These are phyloP conservation scores for Cochlearia excelsa DNA, from an alignment of 345 rosid genomes.

Conservation along the genomic window DNA sequence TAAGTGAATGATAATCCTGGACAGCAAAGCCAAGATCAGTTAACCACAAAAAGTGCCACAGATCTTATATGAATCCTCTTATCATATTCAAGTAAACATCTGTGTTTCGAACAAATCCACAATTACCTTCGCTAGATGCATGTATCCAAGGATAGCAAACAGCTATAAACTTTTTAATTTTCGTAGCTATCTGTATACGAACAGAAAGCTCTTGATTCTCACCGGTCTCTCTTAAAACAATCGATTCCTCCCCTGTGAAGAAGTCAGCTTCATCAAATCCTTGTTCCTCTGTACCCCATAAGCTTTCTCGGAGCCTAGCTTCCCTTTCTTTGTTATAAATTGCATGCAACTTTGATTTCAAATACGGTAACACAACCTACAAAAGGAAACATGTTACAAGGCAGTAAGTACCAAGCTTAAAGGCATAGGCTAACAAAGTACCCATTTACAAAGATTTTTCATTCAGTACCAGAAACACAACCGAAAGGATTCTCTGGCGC, in stretches of 20 bases:
- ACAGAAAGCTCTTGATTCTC: conserved; percentile 50
- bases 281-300: conserved; percentile 87
- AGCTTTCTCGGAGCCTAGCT: conserved; percentile 86
- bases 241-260: conserved; percentile 45
- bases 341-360: conserved; percentile 82
- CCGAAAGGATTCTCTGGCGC: conserved; percentile 83
- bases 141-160: conserved; percentile 89
- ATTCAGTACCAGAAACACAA: conserved; percentile 76
- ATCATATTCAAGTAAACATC: conserved; percentile 9
- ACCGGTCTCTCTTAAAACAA: conserved; percentile 42
- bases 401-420: conserved; percentile 4
- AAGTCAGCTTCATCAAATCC: conserved; percentile 53
- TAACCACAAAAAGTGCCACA: conserved; percentile 10
- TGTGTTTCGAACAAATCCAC: background rate
- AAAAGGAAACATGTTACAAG: conserved; percentile 14
- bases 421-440: conserved; percentile 1
- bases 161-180: conserved; percentile 67
- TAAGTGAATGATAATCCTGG: conserved; percentile 89
- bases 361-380: conserved; percentile 93
- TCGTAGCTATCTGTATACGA: conserved; percentile 55
- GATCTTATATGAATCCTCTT: conserved; percentile 1
- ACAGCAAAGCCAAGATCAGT: conserved; percentile 32
- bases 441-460: conserved; percentile 4
- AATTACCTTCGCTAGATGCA: conserved; percentile 88
- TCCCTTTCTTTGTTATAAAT: conserved; percentile 92